These are phyloP conservation scores for Picochlorum sp. DNA, from an alignment of 139 green algal genomes.

Conservation along the genomic window DNA sequence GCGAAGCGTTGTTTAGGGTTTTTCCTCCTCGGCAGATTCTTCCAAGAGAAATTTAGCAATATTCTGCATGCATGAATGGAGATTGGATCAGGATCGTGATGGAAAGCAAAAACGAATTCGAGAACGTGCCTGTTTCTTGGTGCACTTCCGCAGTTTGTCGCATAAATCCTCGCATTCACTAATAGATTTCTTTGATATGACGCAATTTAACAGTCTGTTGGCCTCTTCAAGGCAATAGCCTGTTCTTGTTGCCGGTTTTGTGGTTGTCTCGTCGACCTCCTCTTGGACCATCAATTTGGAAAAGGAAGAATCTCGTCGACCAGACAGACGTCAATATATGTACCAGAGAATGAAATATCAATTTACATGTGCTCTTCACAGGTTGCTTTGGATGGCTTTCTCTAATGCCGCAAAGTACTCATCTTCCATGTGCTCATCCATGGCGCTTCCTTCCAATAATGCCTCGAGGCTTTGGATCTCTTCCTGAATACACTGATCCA, in stretches of 20 bases:
- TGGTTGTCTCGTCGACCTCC: background rate
- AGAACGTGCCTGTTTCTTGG: slow-evolving; percentile 8
- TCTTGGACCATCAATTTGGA: background rate
- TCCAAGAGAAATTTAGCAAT: background rate
- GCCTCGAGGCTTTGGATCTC: slow-evolving; percentile 11
- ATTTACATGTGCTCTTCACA: too few relatives aligned
- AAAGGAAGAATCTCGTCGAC: background rate
- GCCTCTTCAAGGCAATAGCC: slow-evolving; percentile 1
- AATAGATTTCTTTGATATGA: background rate
- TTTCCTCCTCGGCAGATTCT: background rate
- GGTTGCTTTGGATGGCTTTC: slow-evolving; percentile 1
- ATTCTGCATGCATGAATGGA: background rate
- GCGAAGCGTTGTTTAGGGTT: background rate
- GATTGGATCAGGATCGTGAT: background rate
- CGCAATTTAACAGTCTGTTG: slow-evolving; percentile 9
- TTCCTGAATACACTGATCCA: slow-evolving; percentile 2
- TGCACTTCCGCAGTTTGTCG: background rate
- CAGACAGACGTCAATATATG: too few relatives aligned
- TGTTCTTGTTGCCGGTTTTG: background rate
- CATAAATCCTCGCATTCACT: slow-evolving; percentile 5
- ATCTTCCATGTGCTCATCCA: slow-evolving; percentile 8
- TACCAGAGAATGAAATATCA: too few relatives aligned
- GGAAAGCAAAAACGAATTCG: too few relatives aligned
- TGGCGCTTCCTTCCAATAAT: slow-evolving; percentile 13
- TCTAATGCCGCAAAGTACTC: slow-evolving; percentile 20